A percentile compares a stretch with the other conserved stretches of the same genome.
Evolutionary conservation across 1,284 basidiomycete genomes (phyloP).

Genomic region (Ceratobasidium sp.): DNA sequence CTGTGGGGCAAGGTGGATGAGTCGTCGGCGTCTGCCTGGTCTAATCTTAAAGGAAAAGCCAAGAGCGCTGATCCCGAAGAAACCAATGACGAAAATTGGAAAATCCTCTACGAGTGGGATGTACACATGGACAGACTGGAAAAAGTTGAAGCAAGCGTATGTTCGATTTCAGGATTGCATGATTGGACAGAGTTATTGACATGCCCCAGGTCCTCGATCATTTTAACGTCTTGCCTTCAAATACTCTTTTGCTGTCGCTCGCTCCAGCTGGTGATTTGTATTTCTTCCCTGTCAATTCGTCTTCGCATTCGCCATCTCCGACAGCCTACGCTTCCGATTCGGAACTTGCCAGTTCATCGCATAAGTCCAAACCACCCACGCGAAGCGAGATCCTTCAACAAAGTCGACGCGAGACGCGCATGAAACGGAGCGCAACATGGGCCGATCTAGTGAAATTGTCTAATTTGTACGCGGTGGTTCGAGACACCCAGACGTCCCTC

Average conservation of each 20-base stretch:
- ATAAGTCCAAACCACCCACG: conserved; percentile 28
- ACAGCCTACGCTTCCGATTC: conserved; percentile 74
- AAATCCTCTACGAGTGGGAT: conserved; percentile 70
- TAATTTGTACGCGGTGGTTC: conserved; percentile 24
- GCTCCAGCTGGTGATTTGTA: conserved; percentile 63
- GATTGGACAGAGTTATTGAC: conserved; percentile 36
- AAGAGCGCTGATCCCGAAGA: conserved; percentile 41
- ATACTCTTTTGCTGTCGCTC: conserved; percentile 72
- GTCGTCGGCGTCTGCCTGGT: conserved; percentile 55
- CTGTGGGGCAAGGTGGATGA: conserved; percentile 41
- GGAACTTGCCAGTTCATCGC: conserved; percentile 50
- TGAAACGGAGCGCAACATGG: conserved; percentile 41
- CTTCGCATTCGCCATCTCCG: conserved; percentile 50
- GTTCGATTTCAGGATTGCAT: conserved; percentile 42
- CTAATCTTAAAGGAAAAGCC: conserved; percentile 44
- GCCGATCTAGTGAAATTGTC: conserved; percentile 24
- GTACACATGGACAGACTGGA: conserved; percentile 66
- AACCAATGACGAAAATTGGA: conserved; percentile 57
- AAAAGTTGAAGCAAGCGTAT: conserved; percentile 67
- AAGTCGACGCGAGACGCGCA: conserved; percentile 48
- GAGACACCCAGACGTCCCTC: conserved; percentile 47
- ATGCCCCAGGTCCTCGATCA: conserved; percentile 54
- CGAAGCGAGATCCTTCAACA: conserved; percentile 42
- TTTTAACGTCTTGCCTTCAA: conserved; percentile 66
- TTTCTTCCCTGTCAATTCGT: conserved; percentile 57